Conservation (phyloP, 441 rosid genomes). For the Pelargonium myrrhifolium region DNA sequence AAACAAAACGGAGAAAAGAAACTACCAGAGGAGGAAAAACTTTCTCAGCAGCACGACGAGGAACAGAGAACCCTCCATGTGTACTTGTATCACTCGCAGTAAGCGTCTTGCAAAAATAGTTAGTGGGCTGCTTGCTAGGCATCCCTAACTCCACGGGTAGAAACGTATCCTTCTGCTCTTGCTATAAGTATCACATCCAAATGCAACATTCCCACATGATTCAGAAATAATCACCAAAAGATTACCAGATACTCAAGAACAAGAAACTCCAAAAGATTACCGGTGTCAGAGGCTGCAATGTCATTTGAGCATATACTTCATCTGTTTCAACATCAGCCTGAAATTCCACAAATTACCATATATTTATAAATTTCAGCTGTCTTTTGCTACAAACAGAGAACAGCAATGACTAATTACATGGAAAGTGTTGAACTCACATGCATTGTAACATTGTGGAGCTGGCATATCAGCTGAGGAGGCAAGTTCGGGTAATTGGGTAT, state of each 20-base stretch:
- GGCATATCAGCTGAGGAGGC: conserved; percentile 92
- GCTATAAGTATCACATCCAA: conserved; percentile 34
- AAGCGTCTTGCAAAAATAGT: conserved; percentile 92
- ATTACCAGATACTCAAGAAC: background rate
- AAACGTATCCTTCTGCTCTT: conserved; percentile 88
- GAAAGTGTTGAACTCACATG: conserved; percentile 46
- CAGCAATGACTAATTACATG: background rate
- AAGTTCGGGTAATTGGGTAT: conserved; percentile 91
- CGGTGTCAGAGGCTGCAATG: conserved; percentile 78
- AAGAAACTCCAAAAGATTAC: conserved; percentile 29
- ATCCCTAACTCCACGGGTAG: conserved; percentile 79
- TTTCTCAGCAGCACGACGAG: conserved; percentile 99
- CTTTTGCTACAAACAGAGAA: conserved; percentile 11
- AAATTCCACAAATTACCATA: conserved; percentile 12
- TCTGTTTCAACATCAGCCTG: conserved; percentile 98
- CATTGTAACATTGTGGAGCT: conserved; percentile 96
- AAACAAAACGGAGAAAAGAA: conserved; percentile 14
- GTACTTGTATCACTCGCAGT: conserved; percentile 98
- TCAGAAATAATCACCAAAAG: background rate
- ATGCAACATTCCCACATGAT: conserved; percentile 6
- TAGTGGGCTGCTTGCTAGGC: conserved; percentile 88
- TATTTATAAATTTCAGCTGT: background rate
- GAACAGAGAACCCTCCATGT: conserved; percentile 99
- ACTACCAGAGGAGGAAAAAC: conserved; percentile 93
- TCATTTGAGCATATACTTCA: conserved; percentile 99